Conservation (phyloP, 73 alveolate species). For the Stentor roeselii region DNA sequence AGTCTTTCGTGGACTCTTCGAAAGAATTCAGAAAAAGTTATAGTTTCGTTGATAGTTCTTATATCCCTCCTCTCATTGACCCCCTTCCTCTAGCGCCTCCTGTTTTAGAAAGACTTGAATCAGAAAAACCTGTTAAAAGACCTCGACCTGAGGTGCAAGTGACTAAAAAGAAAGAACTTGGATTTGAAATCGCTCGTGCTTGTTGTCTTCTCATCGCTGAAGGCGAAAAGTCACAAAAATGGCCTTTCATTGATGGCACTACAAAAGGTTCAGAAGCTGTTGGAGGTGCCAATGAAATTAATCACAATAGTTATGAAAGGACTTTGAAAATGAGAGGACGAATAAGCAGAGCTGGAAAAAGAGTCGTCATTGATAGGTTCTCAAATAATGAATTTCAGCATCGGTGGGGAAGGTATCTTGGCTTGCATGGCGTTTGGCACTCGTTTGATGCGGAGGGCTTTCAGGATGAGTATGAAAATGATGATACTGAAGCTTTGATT, state of each 20-base stretch:
- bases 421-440: constrained; percentile 4
- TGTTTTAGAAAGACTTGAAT: not conserved
- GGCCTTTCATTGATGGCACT: constrained; percentile 3
- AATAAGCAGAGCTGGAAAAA: constrained; percentile 8
- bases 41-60: not conserved
- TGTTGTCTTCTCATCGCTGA: constrained; percentile 14
- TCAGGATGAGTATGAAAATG: not conserved
- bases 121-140: not conserved
- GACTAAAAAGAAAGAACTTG: not conserved
- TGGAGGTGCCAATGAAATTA: not conserved
- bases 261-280: not conserved
- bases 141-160: constrained; percentile 9
- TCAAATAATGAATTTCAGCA: not conserved
- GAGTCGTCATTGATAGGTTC: not conserved
- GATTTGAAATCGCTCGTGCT: constrained; percentile 3
- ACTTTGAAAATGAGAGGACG: constrained; percentile 14
- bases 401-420: constrained; percentile 25
- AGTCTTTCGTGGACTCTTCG: not conserved
- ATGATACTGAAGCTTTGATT: constrained; percentile 22
- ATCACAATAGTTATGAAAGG: not conserved
- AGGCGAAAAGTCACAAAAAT: not conserved
- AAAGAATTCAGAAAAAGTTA: not conserved
- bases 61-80: no score
- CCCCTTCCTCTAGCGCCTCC: not conserved
- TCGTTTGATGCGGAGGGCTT: not conserved